phyloP scores from a whole-genome alignment of 202 grass and related monocot genomes.

The Carex sylvatica region DNA sequence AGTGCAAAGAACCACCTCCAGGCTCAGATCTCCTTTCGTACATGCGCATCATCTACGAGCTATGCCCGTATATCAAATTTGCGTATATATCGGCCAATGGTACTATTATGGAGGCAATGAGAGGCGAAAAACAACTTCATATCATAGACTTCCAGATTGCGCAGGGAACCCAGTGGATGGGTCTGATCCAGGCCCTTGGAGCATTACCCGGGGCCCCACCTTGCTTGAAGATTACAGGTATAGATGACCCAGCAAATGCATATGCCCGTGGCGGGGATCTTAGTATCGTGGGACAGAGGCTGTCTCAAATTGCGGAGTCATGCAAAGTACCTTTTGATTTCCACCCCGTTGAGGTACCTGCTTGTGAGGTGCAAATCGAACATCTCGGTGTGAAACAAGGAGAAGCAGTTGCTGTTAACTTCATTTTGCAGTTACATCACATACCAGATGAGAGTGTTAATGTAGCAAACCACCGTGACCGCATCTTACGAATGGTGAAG shows the following conservation, averaged over 20 bases:
- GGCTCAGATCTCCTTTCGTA: conserved; percentile 78
- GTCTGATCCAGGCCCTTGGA: conserved; percentile 72
- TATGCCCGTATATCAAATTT: conserved; percentile 89
- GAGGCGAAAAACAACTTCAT: conserved; percentile 69
- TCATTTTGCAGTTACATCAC: conserved; percentile 81
- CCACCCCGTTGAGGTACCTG: conserved; percentile 41
- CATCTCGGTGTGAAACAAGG: conserved; percentile 56
- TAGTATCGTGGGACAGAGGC: conserved; percentile 55
- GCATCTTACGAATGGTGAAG: conserved; percentile 77
- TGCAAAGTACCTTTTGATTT: conserved; percentile 68
- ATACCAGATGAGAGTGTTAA: conserved; percentile 82
- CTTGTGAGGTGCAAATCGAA: conserved; percentile 61
- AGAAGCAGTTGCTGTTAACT: conserved; percentile 73
- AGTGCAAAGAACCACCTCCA: conserved; percentile 68
- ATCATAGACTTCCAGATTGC: conserved; percentile 92
- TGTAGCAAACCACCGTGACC: conserved; percentile 69
- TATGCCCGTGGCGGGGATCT: conserved; percentile 70
- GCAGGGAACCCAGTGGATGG: conserved; percentile 78
- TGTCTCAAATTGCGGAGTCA: conserved; percentile 43
- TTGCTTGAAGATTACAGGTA: conserved; percentile 67
- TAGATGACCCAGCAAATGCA: conserved; percentile 68
- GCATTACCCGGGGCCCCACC: conserved; percentile 43
- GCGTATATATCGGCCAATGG: conserved; percentile 87
- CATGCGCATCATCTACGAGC: conserved; percentile 84
- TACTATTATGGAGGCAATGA: conserved; percentile 75